Conservation (phyloP, 2,329 filamentous ascomycete species). For the Exophiala aquamarina region DNA sequence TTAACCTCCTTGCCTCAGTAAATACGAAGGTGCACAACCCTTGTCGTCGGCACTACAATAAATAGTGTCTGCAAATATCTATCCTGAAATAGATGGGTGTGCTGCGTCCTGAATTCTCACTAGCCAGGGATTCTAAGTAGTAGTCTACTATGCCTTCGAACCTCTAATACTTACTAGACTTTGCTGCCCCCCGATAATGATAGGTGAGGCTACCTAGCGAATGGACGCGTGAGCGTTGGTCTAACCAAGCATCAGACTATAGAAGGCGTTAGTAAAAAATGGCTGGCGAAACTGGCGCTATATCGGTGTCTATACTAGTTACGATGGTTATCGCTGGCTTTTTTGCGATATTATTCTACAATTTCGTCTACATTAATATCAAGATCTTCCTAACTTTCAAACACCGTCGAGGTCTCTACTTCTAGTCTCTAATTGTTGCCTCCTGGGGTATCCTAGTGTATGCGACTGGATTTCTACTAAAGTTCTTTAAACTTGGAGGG, state of each 20-base stretch:
- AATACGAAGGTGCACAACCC: background rate
- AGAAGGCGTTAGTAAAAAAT: too few relatives aligned
- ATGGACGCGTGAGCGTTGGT: too few relatives aligned
- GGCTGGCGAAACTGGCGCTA: background rate
- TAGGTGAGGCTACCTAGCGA: too few relatives aligned
- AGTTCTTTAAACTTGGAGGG: slow-evolving; percentile 40
- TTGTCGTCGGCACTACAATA: background rate
- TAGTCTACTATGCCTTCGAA: too few relatives aligned
- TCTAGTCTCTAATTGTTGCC: slow-evolving; percentile 47
- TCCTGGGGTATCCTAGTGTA: slow-evolving; percentile 44
- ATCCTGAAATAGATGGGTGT: too few relatives aligned
- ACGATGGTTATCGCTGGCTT: slow-evolving; percentile 2
- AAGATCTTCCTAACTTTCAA: slow-evolving; percentile 45
- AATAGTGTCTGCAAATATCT: too few relatives aligned
- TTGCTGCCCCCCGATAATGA: too few relatives aligned
- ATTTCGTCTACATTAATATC: slow-evolving; percentile 31
- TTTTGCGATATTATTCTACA: background rate
- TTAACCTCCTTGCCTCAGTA: slow-evolving; percentile 1
- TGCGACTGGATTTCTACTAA: slow-evolving; percentile 46
- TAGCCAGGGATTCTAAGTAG: too few relatives aligned
- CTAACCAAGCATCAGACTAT: too few relatives aligned
- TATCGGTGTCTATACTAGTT: background rate
- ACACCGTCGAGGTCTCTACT: slow-evolving; percentile 47
- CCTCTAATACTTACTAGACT: too few relatives aligned
- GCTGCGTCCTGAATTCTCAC: too few relatives aligned